These are phyloP conservation scores for Globisporangium paddicum DNA, from an alignment of 352 stramenopile genomes.

Conservation along the genomic window DNA sequence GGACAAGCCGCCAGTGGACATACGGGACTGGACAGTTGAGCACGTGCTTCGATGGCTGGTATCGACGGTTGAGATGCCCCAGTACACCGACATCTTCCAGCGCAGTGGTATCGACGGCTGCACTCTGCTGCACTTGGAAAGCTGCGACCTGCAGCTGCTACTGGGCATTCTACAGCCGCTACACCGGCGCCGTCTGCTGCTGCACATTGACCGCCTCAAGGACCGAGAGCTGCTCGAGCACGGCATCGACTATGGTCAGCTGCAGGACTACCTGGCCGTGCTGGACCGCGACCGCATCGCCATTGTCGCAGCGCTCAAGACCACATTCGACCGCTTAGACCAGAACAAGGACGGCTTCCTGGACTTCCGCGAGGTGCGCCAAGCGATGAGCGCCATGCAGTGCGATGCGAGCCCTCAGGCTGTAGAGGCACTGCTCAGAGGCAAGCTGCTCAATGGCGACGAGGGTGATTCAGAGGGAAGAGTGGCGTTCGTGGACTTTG, in stretches of 20 bases:
- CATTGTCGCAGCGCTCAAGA: slow-evolving; percentile 60
- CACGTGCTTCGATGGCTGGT: slow-evolving; percentile 52
- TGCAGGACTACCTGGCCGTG: slow-evolving; percentile 71
- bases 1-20: slow-evolving; percentile 20
- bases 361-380: slow-evolving; percentile 42
- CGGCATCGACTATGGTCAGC: slow-evolving; percentile 60
- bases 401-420: slow-evolving; percentile 26
- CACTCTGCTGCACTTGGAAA: slow-evolving; percentile 49
- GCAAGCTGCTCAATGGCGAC: slow-evolving; percentile 20
- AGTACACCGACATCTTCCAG: slow-evolving; percentile 45
- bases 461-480: slow-evolving; percentile 11
- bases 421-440: slow-evolving; percentile 31
- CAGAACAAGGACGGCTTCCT: slow-evolving; percentile 51
- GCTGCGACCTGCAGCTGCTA: slow-evolving; percentile 59
- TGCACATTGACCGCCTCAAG: slow-evolving; percentile 54
- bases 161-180: slow-evolving; percentile 54
- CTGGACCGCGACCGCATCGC: slow-evolving; percentile 63
- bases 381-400: slow-evolving; percentile 33
- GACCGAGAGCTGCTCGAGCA: slow-evolving; percentile 56
- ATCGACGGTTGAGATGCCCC: slow-evolving; percentile 38
- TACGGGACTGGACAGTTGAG: slow-evolving; percentile 48
- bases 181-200: slow-evolving; percentile 47
- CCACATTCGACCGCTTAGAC: slow-evolving; percentile 64
- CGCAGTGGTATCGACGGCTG: slow-evolving; percentile 62
- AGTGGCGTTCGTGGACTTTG: slow-evolving; percentile 53